Evolutionary conservation across 2,329 filamentous ascomycete genomes (phyloP).

Genomic region (Allantophomopsis lycopodina): DNA sequence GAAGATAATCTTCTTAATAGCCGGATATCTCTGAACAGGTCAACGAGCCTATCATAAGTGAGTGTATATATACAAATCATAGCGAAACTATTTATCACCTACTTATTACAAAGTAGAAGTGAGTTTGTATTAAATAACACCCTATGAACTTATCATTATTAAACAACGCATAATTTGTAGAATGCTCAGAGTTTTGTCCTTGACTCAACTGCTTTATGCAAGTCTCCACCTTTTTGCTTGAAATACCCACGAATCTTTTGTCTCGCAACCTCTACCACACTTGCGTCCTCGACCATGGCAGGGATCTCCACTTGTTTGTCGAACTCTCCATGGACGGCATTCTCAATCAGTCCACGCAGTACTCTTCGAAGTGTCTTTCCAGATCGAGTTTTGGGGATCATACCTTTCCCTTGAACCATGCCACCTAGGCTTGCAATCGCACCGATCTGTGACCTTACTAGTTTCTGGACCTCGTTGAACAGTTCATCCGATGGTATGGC

Average conservation of each 20-base stretch:
- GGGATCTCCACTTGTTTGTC: slow-evolving; percentile 62
- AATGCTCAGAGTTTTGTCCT: slow-evolving; percentile 31
- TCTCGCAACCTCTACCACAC: slow-evolving; percentile 62
- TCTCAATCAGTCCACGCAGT: slow-evolving; percentile 71
- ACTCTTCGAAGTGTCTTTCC: slow-evolving; percentile 82
- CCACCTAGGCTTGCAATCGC: slow-evolving; percentile 77
- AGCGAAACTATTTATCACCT: too few species aligned
- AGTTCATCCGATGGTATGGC: slow-evolving; percentile 33
- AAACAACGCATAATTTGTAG: not conserved
- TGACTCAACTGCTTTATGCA: slow-evolving; percentile 13
- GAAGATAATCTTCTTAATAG: too few species aligned
- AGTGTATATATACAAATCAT: too few species aligned
- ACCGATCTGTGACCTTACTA: slow-evolving; percentile 71
- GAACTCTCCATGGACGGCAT: slow-evolving; percentile 61
- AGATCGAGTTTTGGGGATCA: slow-evolving; percentile 87
- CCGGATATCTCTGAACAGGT: too few species aligned
- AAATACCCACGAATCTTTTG: slow-evolving; percentile 67
- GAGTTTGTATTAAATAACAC: too few species aligned
- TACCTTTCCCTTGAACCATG: slow-evolving; percentile 69
- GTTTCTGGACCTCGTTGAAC: slow-evolving; percentile 50
- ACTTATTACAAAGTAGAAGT: too few species aligned
- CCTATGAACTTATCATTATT: too few species aligned
- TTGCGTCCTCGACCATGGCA: slow-evolving; percentile 71
- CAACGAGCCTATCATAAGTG: too few species aligned
- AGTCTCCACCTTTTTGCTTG: slow-evolving; percentile 20